A percentile compares a stretch with the other conserved stretches of the same genome.
Conservation (phyloP, 2,329 filamentous ascomycete species). For the Teratosphaeriaceae sp. region DNA sequence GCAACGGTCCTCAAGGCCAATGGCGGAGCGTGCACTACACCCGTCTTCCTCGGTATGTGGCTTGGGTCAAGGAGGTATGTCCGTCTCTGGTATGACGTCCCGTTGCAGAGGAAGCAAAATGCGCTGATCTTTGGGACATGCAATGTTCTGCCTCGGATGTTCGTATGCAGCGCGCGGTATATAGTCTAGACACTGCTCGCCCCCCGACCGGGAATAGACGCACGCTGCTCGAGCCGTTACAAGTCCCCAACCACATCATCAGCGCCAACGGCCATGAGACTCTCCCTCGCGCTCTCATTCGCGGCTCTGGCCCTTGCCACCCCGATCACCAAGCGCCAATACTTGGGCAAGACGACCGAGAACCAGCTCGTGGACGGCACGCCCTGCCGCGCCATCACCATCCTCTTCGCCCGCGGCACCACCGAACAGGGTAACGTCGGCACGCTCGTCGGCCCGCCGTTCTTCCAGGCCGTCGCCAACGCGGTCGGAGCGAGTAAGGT, state of each 20-base stretch:
- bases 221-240: no score
- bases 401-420: conserved; percentile 52
- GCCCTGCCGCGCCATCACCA: conserved; percentile 35
- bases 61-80: no score
- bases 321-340: conserved; percentile 5
- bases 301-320: background rate
- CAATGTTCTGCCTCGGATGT: no score
- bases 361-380: conserved; percentile 14
- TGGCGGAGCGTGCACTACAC: no score
- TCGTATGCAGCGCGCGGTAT: no score
- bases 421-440: conserved; percentile 49
- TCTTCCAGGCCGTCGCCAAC: conserved; percentile 32
- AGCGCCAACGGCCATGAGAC: background rate
- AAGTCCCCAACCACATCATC: background rate
- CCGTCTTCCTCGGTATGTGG: no score
- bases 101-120: no score
- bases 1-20: no score
- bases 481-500: conserved; percentile 38
- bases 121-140: no score
- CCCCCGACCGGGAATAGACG: no score
- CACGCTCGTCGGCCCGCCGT: conserved; percentile 44
- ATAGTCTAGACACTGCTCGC: no score
- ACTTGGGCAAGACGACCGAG: conserved; percentile 3
- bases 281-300: background rate
- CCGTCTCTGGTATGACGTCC: no score